Base-by-base conservation (phyloP, 306 rosid species). In the Phaseolus lunatus region DNA sequence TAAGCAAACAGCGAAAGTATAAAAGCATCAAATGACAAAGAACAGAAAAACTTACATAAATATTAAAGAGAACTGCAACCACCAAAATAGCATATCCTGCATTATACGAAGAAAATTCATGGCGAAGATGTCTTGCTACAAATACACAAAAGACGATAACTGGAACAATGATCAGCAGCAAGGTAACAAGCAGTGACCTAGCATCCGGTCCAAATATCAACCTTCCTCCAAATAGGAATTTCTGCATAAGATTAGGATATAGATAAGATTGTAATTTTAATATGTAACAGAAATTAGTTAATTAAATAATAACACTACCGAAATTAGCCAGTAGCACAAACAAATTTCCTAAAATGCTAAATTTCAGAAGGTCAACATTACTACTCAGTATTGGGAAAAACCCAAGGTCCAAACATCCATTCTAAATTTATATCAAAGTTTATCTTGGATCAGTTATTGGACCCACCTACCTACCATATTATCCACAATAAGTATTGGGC, bases 161-260 rank as follows among this genome's bases (percentile, higher is more conserved):
- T n/a, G 97, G 98, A 80, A 76, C 91, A 68, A 85, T 83, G 82
- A 94, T 86, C 86, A 94, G 90, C 80, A 92, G 45, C 82, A 94
- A 73, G 54, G 96, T 91, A 84, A 89, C 85, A 76, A 91, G 84
- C 76, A 94, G 83, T 52, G 98, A 94, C 85, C 85, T 87, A 50
- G 93, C 96, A 45, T 94, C 98, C 31, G 97, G 98, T 76, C 98
- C 98, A 85, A 90, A 94, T 77, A 94, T 87, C 84, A 94, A 81
- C 87, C 98, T 86, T 79, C 98, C 98, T 67, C 93, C 85, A 78
- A 84, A 89, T 70, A 91, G 72, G 90, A 94, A 94, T 77, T 90
- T 94, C 98, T 94, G 94, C 86, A 92, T 9, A 74, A 67, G 65
- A 67, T 35, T 67, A 18, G 76, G 65, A 85, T 67, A 31, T 79